Evolutionary conservation across 2,329 filamentous ascomycete species (phyloP).

Genomic region (Ploettnerulaceae sp.): DNA sequence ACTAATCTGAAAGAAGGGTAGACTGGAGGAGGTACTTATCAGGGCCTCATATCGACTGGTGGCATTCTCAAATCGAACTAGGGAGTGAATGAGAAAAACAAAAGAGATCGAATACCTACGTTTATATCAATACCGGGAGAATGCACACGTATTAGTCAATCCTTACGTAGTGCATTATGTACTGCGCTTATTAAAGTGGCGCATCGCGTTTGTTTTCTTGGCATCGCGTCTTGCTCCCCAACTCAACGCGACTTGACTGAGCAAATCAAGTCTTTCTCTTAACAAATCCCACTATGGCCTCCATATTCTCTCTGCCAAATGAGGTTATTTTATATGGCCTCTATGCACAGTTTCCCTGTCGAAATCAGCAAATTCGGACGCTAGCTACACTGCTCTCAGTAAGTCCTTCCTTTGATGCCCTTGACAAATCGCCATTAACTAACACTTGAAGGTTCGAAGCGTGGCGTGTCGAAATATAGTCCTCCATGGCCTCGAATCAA

Average conservation of each 20-base stretch:
- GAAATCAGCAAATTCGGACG: conserved; percentile 54
- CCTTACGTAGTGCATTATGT: conserved; percentile 21
- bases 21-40: too few relatives aligned
- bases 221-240: too few relatives aligned
- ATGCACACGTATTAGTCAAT: too few relatives aligned
- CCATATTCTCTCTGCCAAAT: conserved; percentile 48
- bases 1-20: too few relatives aligned
- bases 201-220: too few relatives aligned
- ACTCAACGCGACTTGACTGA: too few relatives aligned
- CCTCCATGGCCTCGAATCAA: conserved; percentile 78
- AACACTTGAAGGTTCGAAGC: conserved; percentile 12
- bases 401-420: conserved; percentile 22
- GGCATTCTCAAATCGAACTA: too few relatives aligned
- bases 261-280: too few relatives aligned
- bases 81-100: too few relatives aligned
- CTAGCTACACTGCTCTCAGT: conserved; percentile 48
- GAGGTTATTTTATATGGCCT: conserved; percentile 46
- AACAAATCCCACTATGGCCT: conserved; percentile 32
- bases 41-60: too few relatives aligned
- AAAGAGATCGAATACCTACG: too few relatives aligned
- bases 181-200: conserved; percentile 1
- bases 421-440: not conserved
- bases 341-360: conserved; percentile 48
- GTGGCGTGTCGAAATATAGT: conserved; percentile 53
- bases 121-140: too few relatives aligned